These are phyloP conservation scores for Mucor piriformis DNA, from an alignment of 371 early-diverging fungal genomes.

Conservation along the genomic window DNA sequence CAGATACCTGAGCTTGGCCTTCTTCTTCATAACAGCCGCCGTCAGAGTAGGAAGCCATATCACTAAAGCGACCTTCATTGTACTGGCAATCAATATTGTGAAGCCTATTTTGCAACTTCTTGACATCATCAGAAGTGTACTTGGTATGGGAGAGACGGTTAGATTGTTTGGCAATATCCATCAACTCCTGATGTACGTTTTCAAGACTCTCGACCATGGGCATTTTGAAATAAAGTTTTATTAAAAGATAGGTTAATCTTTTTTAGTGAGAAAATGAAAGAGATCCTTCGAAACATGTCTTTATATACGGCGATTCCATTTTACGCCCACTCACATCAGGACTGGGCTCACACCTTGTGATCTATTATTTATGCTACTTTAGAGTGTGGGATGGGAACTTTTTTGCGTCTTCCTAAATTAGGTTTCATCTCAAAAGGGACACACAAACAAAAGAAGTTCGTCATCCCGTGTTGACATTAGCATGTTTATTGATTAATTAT, in stretches of 20 bases:
- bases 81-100: slow-evolving; percentile 28
- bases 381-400: neutral
- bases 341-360: neutral
- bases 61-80: slow-evolving; percentile 20
- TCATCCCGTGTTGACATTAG: no score
- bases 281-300: neutral
- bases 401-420: neutral
- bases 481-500: no score
- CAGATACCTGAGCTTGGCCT: slow-evolving; percentile 43
- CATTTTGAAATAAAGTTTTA: slow-evolving; percentile 12
- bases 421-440: neutral
- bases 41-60: slow-evolving; percentile 15
- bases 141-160: slow-evolving; percentile 30
- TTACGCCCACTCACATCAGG: neutral
- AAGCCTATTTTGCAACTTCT: slow-evolving; percentile 36
- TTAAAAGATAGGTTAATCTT: slow-evolving; percentile 1
- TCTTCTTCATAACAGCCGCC: slow-evolving; percentile 42
- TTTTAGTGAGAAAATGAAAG: neutral
- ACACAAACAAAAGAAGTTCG: neutral
- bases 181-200: slow-evolving; percentile 42
- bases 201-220: slow-evolving; percentile 38
- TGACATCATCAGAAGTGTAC: slow-evolving; percentile 38
- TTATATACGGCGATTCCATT: neutral
- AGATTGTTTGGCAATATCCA: slow-evolving; percentile 43
- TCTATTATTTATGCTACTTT: neutral